Evolutionary conservation across 441 rosid species (phyloP).

Genomic region (Jatropha podagrica): DNA sequence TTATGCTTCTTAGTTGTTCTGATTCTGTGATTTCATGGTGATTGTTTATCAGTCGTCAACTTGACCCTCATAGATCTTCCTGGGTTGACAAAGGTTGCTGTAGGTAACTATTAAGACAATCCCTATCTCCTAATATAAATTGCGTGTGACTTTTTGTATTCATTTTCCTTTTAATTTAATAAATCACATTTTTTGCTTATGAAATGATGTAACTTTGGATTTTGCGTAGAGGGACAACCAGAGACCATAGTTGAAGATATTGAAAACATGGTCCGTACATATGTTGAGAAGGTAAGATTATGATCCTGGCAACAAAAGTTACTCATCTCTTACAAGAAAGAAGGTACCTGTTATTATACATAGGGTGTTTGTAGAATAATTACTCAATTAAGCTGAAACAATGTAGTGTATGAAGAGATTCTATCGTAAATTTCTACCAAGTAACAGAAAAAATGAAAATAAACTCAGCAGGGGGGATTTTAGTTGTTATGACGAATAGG

Average conservation of each 20-base stretch:
- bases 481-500: background rate
- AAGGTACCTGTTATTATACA: background rate
- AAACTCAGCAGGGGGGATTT: background rate
- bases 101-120: constrained; percentile 56
- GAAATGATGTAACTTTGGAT: constrained; percentile 30
- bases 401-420: background rate
- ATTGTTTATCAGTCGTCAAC: constrained; percentile 73
- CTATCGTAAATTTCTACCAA: background rate
- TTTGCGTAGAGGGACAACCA: constrained; percentile 83
- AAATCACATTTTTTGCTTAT: constrained; percentile 15
- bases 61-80: constrained; percentile 98
- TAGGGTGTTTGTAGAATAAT: background rate
- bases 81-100: constrained; percentile 99
- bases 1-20: background rate
- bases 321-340: background rate
- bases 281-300: constrained; percentile 89
- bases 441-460: constrained; percentile 1
- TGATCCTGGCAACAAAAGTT: constrained; percentile 8
- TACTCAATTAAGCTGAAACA: background rate
- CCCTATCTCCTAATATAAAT: constrained; percentile 15
- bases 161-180: background rate
- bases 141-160: background rate
- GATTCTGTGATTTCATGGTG: constrained; percentile 18
- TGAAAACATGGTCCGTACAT: constrained; percentile 95
- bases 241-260: constrained; percentile 90